Evolutionary conservation across 768 basidiomycete genomes (phyloP), one percentile per base, ranked within the genome.

Genomic region (Lentinula boryana): DNA sequence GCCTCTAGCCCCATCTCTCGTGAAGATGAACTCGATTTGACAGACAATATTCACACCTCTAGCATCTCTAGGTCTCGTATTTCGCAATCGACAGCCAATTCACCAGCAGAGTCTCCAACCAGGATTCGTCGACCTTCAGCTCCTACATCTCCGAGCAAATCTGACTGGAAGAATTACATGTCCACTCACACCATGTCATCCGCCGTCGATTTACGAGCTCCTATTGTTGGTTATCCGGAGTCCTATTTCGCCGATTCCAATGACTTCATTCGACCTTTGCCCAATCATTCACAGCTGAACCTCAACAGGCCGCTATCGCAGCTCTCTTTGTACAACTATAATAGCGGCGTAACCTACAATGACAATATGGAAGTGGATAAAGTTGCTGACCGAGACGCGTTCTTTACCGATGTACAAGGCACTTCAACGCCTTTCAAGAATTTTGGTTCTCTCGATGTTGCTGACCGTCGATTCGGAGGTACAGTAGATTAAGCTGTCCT

Each of bases 1-100:
- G 68, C 72, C 54, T 76, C 78, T 5, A 71, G 70, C 21, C 59
- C 58, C 60, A 68, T 60, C 69, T 64, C 60, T 56, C 70, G 60
- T 61, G 64, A 51, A 54, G 21, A 23, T 12, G 60, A 68, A 68
- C 78, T 77, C 13, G 75, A 77, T 1, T 73, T 76, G n/a, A 78
- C 81, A 0, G 68, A 68, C 33, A 65, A 61, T 27, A 43, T 59
- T 15, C 62, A 63, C 44, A 65, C 60, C 27, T 60, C 56, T 35
- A 66, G 64, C 68, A 67, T 35, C 64, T 66, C 64, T 2, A 60
- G 61, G 62, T 67, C 51, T 8, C 46, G 46, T 23, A 56, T 60
- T 21, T 58, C 27, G 10, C 58, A 59, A 23, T 63, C 62, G 55
- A 51, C 63, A 9, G 32, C 64, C 53, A 61, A 48, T 52, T 68